Evolutionary conservation across 2,329 filamentous ascomycete species (phyloP), one percentile per base, ranked within the genome.

Genomic region (Neofusicoccum cordaticola): DNA sequence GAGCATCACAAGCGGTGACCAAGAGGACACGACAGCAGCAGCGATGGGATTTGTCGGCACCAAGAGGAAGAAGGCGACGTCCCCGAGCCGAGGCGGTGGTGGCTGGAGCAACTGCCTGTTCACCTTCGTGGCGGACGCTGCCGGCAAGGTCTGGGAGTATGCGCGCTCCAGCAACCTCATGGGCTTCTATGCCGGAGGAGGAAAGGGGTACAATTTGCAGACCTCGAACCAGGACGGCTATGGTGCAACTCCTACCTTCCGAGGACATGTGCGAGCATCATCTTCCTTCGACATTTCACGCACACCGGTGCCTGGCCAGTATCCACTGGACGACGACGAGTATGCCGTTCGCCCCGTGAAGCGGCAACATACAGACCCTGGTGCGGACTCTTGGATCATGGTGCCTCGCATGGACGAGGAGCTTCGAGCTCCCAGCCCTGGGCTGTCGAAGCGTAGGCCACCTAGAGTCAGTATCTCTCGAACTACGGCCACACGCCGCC

Each of bases 171-270:
- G 81, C 27, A 86, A 90, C 0, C 96, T 97, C 72, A 85, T 85
- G 63, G 93, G 93, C 0, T 97, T 97, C 75, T 88, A 93, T 67
- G 92, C 93, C 12, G 94, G 93, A 7, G 92, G 90, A 2, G 94
- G 93, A 8, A 83, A 82, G 66, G 88, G 87, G 31, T 96, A 93
- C 72, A 80, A 84, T 6, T 79, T 91, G 35, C 62, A 57, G 13
- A 11, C 50, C 17, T 41, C 41, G 69, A 72, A 47, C 61, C 72
- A 56, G 39, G 68, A 75, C 22, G 48, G 34, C 58, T 70, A 3
- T 68, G 71, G 57, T 66, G 71, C 3, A 71, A 73, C 15, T 65
- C 64, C 62, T 37, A 65, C 22, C 72, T 9, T 74, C 75, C 2
- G 82, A 81, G 37, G 60, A 42, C 47, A 62, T 19, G 22, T 31